Base-by-base conservation (phyloP, 192 early-diverging fungal species). In the Gryganskiella cystojenkinii region DNA sequence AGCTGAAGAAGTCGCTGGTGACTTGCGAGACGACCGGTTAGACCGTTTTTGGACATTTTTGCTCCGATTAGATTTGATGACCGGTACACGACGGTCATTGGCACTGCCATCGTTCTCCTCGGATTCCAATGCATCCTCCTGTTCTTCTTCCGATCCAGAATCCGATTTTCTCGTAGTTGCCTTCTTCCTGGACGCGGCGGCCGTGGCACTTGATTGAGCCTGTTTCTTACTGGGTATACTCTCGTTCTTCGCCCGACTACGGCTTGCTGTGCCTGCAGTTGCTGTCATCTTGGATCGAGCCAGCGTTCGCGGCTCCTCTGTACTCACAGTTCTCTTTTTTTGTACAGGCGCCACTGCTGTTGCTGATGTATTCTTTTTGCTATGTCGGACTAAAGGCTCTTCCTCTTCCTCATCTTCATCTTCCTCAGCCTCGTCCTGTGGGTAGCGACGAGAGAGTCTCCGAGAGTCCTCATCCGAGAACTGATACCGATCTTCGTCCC, bases 161-260 rank as follows among this genome's bases (percentile, higher is more conserved):
- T 40, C 33, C 35, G n/a, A n/a, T n/a, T n/a, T 42, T 22, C 0
- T 40, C 58, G n/a, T 44, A 34, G 25, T 11, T 28, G 4, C 28
- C 52, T 4, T 17, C 28, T 11, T 31, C 31, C 17, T 22, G 19
- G 35, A 17, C 8, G 20, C 15, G 34, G 4, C 35, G n/a, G 19
- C 9, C n/a, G 55, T n/a, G 22, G 19, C 20, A 34, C n/a, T 33
- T 33, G 55, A n/a, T 10, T 19, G 4, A 3, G 37, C 43, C 22
- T 46, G 19, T 34, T n/a, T 19, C 15, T 30, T 56, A 30, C 24
- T 42, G 56, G 56, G 56, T 57, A 57, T 57, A 57, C 37, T 25
- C 56, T 8, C 24, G 28, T 31, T 13, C 33, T 54, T 54, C 28
- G 15, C 52, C 1, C 19, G 8, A 19, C 6, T 3, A n/a, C 20